Percentiles rank a stretch among this genome's conserved stretches.
Evolutionary conservation across 306 rosid species (phyloP).

Genomic region (Bauhinia variegata): DNA sequence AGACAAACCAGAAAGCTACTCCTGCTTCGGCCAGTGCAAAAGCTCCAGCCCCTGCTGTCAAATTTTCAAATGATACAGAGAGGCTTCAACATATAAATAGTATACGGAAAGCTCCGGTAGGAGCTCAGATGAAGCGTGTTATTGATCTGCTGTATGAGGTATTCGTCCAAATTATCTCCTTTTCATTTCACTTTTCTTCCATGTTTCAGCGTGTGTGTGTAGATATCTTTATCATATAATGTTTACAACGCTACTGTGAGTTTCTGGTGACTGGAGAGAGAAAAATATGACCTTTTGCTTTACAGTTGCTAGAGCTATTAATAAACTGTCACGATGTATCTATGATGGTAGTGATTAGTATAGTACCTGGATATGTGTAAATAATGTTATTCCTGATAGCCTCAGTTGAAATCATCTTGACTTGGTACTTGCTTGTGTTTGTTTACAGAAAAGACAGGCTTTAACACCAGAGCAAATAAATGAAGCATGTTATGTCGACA

Average conservation of each 20-base stretch:
- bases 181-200: neutral
- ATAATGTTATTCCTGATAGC: conserved; percentile 8
- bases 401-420: conserved; percentile 27
- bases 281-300: neutral
- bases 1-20: conserved; percentile 35
- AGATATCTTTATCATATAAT: neutral
- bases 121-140: conserved; percentile 95
- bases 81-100: conserved; percentile 86
- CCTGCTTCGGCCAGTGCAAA: conserved; percentile 37
- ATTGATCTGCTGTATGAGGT: conserved; percentile 83
- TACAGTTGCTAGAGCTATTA: neutral
- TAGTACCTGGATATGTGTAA: neutral
- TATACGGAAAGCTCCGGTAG: conserved; percentile 77
- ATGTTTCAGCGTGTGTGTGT: neutral
- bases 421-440: conserved; percentile 20
- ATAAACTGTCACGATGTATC: neutral
- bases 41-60: conserved; percentile 60
- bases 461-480: conserved; percentile 79
- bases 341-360: neutral
- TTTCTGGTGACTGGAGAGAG: neutral
- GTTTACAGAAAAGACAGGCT: conserved; percentile 82
- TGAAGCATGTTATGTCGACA: conserved; percentile 80
- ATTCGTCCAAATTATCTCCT: conserved; percentile 4
- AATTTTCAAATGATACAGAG: conserved; percentile 90
- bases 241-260: neutral